Conservation (phyloP, 2,329 filamentous ascomycete genomes). For the Madurella mycetomatis region DNA sequence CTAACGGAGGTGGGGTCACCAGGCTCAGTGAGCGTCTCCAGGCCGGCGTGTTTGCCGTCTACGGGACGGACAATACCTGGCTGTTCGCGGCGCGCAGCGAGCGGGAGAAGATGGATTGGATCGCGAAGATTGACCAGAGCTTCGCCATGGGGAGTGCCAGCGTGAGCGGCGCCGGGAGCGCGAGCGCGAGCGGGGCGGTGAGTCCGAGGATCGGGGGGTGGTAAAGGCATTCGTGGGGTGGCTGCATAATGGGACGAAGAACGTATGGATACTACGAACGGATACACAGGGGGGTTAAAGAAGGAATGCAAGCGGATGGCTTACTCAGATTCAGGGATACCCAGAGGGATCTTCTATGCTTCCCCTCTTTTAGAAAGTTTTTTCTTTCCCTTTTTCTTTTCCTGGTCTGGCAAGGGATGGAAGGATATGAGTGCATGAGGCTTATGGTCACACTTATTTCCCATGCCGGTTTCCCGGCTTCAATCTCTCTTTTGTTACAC, state of each 20-base stretch:
- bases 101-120: constrained; percentile 94
- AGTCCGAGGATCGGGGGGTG: background rate
- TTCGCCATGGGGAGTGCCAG: constrained; percentile 45
- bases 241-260: background rate
- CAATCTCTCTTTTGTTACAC: background rate
- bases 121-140: constrained; percentile 87
- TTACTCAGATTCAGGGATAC: constrained; percentile 5
- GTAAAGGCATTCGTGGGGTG: background rate
- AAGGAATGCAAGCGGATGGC: background rate
- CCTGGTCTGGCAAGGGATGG: background rate
- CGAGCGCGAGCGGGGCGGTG: constrained; percentile 12
- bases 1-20: constrained; percentile 31
- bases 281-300: background rate
- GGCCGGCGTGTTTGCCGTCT: constrained; percentile 85
- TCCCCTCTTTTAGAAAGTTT: background rate
- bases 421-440: constrained; percentile 4
- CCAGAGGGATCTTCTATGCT: background rate
- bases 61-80: constrained; percentile 91
- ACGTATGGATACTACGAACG: background rate
- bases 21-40: constrained; percentile 56
- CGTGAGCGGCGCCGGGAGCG: constrained; percentile 35
- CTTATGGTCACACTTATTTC: background rate
- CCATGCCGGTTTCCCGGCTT: too few relatives aligned
- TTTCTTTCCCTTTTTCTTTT: background rate
- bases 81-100: constrained; percentile 87